Base-by-base conservation (phyloP, 768 basidiomycete species). In the Holtermannia corniformis region DNA sequence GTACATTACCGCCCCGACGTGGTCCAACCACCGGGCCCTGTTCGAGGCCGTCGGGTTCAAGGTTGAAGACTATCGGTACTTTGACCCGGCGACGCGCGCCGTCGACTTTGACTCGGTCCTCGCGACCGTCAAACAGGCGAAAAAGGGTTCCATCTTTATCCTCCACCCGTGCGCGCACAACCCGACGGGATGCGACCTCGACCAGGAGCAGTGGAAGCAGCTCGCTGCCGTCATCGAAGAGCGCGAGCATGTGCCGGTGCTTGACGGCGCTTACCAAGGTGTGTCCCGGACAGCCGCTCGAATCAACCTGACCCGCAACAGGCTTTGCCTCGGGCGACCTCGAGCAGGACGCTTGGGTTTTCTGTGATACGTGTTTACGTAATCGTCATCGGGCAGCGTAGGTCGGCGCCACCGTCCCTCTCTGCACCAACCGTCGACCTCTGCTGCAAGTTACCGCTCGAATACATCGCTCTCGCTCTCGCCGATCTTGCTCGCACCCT, bases 221-320 rank as follows among this genome's bases (percentile, higher is more conserved):
- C 79, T 96, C 62, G 85, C 86, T 37, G 78, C 83, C 32, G 74
- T 83, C 49, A 80, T 95, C 70, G 68, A 84, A 25, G 73, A 76
- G 46, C 85, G 83, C 73, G 77, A 79, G 14, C 91, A 92, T 70
- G 93, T 82, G 64, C 84, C 84, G 26, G 91, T 93, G 75, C 89
- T 96, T 71, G 92, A 97, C 75, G 86, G 84, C 64, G 92, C 92
- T 2, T 97, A 97, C 75, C 92, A 95, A 74, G 92, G n/a, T n/a
- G n/a, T n/a, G n/a, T n/a, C n/a, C n/a, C n/a, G n/a, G n/a, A n/a
- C n/a, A n/a, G n/a, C n/a, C n/a, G n/a, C n/a, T n/a, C n/a, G n/a
- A n/a, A n/a, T n/a, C n/a, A n/a, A n/a, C n/a, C n/a, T n/a, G n/a
- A n/a, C n/a, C n/a, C n/a, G n/a, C n/a, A n/a, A n/a, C n/a, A n/a